These are phyloP conservation scores for Ogataea paraovalis DNA, from an alignment of 805 yeast genomes.

Conservation along the genomic window DNA sequence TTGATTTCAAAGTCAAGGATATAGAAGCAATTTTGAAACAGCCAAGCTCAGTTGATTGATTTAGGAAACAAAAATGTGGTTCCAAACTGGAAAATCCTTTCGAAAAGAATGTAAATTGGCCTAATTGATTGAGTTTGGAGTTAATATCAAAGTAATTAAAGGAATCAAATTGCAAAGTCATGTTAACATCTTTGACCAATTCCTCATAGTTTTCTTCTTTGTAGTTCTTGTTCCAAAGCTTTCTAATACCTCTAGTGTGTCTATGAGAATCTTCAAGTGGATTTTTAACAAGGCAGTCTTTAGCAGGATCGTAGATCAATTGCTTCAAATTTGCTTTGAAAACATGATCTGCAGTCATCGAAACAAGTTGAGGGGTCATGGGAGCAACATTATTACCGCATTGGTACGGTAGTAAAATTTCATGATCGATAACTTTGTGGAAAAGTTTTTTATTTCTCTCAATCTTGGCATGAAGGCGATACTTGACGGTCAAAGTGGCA, in stretches of 20 bases:
- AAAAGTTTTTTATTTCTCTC: conserved; percentile 2
- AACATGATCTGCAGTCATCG: background rate
- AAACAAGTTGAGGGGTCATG: background rate
- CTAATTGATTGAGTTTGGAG: conserved; percentile 4
- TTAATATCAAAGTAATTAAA: background rate
- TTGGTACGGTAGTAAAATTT: conserved; percentile 2
- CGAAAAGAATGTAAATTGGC: background rate
- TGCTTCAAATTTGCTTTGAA: conserved; percentile 6
- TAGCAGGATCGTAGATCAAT: conserved; percentile 7
- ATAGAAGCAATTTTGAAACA: conserved; percentile 8
- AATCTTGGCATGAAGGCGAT: background rate
- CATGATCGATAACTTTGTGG: background rate
- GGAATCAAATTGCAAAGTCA: background rate
- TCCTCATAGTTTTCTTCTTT: conserved; percentile 3
- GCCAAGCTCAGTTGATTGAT: conserved; percentile 15
- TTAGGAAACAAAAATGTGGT: conserved; percentile 8
- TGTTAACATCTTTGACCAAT: conserved; percentile 10
- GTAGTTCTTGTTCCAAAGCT: conserved; percentile 6
- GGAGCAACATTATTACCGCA: conserved; percentile 2
- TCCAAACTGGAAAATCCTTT: conserved; percentile 1
- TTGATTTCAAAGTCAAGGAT: conserved; percentile 5
- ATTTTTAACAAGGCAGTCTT: conserved; percentile 10
- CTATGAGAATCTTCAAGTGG: conserved; percentile 10
- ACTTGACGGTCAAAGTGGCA: conserved; percentile 1
- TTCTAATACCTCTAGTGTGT: conserved; percentile 8